Percentiles rank a stretch among this genome's conserved stretches.
phyloP scores from a whole-genome alignment of 1,284 basidiomycete species.

The Irpex rosettiformis region DNA sequence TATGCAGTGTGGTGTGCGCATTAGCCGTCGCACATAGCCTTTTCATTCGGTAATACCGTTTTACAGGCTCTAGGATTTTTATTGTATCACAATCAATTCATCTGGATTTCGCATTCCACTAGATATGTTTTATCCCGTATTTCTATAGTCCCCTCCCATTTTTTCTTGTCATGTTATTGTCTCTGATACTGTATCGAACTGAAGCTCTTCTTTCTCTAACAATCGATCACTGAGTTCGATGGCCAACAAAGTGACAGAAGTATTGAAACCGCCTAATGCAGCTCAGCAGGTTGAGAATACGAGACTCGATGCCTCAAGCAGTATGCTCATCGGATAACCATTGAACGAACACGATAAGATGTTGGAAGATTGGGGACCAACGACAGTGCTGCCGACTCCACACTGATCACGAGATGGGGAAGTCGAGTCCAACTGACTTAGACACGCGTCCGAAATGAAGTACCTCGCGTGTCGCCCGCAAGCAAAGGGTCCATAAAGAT shows the following conservation, averaged over 20 bases:
- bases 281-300: neutral
- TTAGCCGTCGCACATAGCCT: constrained; percentile 68
- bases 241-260: neutral
- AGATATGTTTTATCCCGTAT: neutral
- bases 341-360: neutral
- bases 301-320: neutral
- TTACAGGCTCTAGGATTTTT: neutral
- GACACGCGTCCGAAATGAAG: neutral
- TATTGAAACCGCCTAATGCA: neutral
- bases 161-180: neutral
- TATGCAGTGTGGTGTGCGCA: constrained; percentile 57
- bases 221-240: too few species aligned
- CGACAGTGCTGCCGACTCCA: neutral
- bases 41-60: constrained; percentile 58
- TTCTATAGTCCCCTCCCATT: neutral
- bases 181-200: neutral
- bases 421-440: neutral
- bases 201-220: neutral
- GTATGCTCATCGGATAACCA: neutral
- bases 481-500: neutral
- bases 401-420: neutral
- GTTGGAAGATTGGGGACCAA: neutral
- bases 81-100: neutral
- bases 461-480: neutral
- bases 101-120: neutral